These are phyloP conservation scores for Cutaneotrichosporon sp. DNA, from an alignment of 1,284 basidiomycete genomes.

Conservation along the genomic window DNA sequence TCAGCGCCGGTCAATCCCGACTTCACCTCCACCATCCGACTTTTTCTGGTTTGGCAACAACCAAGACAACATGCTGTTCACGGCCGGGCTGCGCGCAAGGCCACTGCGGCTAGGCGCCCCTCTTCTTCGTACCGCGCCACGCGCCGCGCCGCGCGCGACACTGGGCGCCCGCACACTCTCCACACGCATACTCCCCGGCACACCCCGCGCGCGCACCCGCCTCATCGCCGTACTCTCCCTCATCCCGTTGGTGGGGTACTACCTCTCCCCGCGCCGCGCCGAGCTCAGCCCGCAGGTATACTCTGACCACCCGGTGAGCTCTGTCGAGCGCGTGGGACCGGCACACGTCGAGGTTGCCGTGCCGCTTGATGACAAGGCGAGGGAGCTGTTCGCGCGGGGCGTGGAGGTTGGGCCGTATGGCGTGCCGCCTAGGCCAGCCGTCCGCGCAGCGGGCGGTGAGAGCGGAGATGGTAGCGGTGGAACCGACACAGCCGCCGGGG, in stretches of 20 bases:
- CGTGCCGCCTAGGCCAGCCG: neutral
- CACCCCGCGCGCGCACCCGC: slow-evolving; percentile 1
- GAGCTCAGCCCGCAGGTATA: slow-evolving; percentile 31
- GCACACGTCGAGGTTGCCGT: slow-evolving; percentile 30
- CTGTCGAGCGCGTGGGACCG: slow-evolving; percentile 19
- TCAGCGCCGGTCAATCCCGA: no score
- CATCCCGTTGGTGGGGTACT: slow-evolving; percentile 8
- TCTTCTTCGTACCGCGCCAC: no score
- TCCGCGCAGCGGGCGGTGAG: neutral
- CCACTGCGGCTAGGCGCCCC: no score
- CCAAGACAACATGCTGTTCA: no score
- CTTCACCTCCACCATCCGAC: no score
- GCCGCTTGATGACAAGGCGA: slow-evolving; percentile 1
- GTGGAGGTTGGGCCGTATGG: neutral
- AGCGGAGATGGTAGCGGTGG: no score
- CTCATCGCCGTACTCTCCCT: slow-evolving; percentile 7
- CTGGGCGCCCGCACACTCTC: no score
- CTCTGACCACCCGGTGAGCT: slow-evolving; percentile 27
- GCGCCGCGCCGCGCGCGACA: no score
- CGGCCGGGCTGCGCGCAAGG: no score
- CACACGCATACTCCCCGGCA: neutral
- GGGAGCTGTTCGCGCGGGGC: slow-evolving; percentile 6
- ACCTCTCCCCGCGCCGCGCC: neutral
- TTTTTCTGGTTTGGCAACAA: no score
- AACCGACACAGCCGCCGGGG: slow-evolving; percentile 13